These are phyloP conservation scores for Testicularia cyperi DNA, from an alignment of 1,284 basidiomycete species.

Conservation along the genomic window DNA sequence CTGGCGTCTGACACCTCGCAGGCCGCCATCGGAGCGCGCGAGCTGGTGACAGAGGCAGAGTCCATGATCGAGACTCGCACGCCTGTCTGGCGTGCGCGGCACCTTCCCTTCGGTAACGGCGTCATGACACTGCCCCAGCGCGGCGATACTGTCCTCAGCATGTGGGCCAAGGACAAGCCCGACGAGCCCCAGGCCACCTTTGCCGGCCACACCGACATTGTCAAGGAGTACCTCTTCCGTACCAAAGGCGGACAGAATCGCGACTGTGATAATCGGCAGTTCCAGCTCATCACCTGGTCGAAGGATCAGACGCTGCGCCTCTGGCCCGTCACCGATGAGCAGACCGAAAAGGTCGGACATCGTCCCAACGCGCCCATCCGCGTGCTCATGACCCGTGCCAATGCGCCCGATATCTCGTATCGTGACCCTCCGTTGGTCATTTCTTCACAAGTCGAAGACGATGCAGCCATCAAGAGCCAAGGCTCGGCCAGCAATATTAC, in stretches of 20 bases:
- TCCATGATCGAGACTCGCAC: conserved; percentile 73
- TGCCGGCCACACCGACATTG: conserved; percentile 86
- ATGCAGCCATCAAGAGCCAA: conserved; percentile 12
- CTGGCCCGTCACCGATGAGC: conserved; percentile 79
- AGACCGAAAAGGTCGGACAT: conserved; percentile 64
- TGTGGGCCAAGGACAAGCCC: conserved; percentile 70
- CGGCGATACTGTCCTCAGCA: conserved; percentile 78
- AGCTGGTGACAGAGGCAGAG: conserved; percentile 52
- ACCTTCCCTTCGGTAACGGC: conserved; percentile 88
- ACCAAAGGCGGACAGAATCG: conserved; percentile 64
- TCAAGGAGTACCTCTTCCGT: conserved; percentile 98
- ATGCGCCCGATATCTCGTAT: conserved; percentile 50
- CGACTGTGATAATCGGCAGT: conserved; percentile 48
- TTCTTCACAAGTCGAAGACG: conserved; percentile 7
- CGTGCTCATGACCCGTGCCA: conserved; percentile 63
- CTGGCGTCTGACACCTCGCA: conserved; percentile 39
- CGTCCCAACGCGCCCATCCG: conserved; percentile 64
- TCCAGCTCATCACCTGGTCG: conserved; percentile 84
- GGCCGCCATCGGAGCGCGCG: conserved; percentile 42
- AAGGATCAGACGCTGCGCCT: conserved; percentile 89
- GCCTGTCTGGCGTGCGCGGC: conserved; percentile 90
- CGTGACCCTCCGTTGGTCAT: conserved; percentile 31
- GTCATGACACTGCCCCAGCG: conserved; percentile 86
- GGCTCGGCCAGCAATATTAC: conserved; percentile 27
- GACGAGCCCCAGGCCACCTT: conserved; percentile 72